These are phyloP conservation scores for Boletus insuetus DNA, from an alignment of 768 basidiomycete species.

Conservation along the genomic window DNA sequence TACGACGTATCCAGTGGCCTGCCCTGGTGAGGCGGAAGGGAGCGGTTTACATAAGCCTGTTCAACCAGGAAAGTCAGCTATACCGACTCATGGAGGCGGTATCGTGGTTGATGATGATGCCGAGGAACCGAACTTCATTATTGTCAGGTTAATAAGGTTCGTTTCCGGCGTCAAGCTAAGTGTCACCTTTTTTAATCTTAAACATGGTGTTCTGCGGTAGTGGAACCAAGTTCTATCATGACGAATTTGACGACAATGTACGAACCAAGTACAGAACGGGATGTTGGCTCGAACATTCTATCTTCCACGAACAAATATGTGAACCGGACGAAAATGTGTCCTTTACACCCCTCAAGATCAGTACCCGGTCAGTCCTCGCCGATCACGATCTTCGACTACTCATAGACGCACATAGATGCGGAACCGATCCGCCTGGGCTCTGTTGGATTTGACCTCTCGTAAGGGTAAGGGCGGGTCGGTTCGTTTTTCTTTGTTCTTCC, in stretches of 20 bases:
- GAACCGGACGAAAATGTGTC: conserved; percentile 63
- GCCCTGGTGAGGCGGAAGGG: conserved; percentile 18
- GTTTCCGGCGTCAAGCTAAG: not conserved
- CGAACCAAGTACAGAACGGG: conserved; percentile 75
- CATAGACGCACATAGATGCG: conserved; percentile 40
- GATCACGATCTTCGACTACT: not conserved
- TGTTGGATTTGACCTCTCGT: conserved; percentile 49
- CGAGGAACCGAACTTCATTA: conserved; percentile 56
- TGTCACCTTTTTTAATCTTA: not conserved
- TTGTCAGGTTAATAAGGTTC: conserved; percentile 76
- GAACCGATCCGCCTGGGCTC: conserved; percentile 54
- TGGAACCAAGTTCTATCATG: conserved; percentile 64
- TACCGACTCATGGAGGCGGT: conserved; percentile 44
- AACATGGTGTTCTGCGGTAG: conserved; percentile 34
- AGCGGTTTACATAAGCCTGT: conserved; percentile 3
- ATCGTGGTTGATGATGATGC: conserved; percentile 44
- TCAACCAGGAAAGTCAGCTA: not conserved
- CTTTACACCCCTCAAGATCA: conserved; percentile 61
- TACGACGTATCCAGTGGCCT: conserved; percentile 23
- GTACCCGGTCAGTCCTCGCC: conserved; percentile 45
- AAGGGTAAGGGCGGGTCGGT: conserved; percentile 26
- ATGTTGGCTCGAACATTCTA: conserved; percentile 90
- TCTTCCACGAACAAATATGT: conserved; percentile 73
- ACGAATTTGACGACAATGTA: conserved; percentile 47
- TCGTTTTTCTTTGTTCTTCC: not conserved